These are phyloP conservation scores for Platanthera zijinensis DNA, from an alignment of 106 monocot species.

Conservation along the genomic window DNA sequence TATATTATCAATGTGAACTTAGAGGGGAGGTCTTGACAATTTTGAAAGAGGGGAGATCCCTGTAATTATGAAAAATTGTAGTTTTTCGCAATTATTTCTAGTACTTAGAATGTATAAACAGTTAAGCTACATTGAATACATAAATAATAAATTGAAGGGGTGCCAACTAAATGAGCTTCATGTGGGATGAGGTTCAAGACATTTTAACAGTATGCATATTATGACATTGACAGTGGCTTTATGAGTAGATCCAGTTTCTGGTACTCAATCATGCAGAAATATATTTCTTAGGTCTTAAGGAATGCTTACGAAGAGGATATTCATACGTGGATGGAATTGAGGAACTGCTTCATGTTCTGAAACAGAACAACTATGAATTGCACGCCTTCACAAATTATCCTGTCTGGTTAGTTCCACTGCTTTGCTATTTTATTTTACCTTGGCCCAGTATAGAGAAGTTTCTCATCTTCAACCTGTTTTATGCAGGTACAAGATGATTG, in stretches of 20 bases:
- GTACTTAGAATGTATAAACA: too few relatives aligned
- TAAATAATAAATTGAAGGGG: too few relatives aligned
- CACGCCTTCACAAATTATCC: constrained; percentile 99
- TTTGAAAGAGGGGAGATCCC: too few relatives aligned
- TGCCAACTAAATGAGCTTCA: too few relatives aligned
- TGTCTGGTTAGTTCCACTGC: constrained; percentile 46
- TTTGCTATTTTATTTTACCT: background rate
- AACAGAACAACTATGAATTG: constrained; percentile 71
- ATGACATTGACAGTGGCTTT: background rate
- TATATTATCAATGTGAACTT: too few relatives aligned
- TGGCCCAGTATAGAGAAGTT: background rate
- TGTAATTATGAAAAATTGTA: too few relatives aligned
- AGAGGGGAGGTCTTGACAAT: too few relatives aligned
- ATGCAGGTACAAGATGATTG: constrained; percentile 85
- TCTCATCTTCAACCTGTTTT: constrained; percentile 9
- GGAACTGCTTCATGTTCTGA: constrained; percentile 51
- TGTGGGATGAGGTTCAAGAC: too few relatives aligned
- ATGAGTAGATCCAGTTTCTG: background rate
- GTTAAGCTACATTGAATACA: too few relatives aligned
- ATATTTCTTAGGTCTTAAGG: constrained; percentile 66
- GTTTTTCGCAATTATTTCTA: too few relatives aligned
- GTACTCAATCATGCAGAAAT: background rate
- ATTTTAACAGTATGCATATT: too few relatives aligned
- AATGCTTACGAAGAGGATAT: constrained; percentile 75
- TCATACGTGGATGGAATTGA: constrained; percentile 81